Evolutionary conservation across 2,329 filamentous ascomycete genomes (phyloP).

Genomic region (Colletotrichum brevisporum): DNA sequence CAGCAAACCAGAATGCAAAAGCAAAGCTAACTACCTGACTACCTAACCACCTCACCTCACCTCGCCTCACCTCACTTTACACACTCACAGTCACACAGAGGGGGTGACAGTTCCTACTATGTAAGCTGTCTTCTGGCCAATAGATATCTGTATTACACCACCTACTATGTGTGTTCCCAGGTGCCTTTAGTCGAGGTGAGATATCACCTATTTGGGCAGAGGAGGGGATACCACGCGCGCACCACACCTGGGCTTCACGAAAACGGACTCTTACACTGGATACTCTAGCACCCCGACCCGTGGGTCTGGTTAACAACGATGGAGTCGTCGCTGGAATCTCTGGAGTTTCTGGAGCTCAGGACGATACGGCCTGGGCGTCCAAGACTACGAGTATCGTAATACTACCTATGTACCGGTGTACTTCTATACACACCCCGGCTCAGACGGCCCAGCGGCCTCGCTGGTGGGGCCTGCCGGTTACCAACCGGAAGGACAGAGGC

Average conservation of each 20-base stretch:
- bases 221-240: background rate
- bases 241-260: background rate
- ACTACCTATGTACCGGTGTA: no score
- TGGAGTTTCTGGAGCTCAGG: no score
- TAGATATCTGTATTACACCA: no score
- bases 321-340: background rate
- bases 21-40: slow-evolving; percentile 21
- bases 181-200: no score
- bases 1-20: slow-evolving; percentile 29
- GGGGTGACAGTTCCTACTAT: background rate
- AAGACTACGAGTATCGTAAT: no score
- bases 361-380: no score
- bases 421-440: background rate
- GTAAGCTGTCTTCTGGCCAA: no score
- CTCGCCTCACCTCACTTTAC: background rate
- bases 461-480: slow-evolving; percentile 30
- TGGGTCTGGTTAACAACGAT: background rate
- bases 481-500: slow-evolving; percentile 39
- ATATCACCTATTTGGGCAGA: background rate
- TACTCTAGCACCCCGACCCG: background rate
- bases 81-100: slow-evolving; percentile 11
- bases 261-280: background rate
- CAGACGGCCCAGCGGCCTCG: slow-evolving; percentile 8
- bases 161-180: no score
- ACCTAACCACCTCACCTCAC: slow-evolving; percentile 10